Base-by-base conservation (phyloP, 768 basidiomycete species). In the Lyophyllum atratum region DNA sequence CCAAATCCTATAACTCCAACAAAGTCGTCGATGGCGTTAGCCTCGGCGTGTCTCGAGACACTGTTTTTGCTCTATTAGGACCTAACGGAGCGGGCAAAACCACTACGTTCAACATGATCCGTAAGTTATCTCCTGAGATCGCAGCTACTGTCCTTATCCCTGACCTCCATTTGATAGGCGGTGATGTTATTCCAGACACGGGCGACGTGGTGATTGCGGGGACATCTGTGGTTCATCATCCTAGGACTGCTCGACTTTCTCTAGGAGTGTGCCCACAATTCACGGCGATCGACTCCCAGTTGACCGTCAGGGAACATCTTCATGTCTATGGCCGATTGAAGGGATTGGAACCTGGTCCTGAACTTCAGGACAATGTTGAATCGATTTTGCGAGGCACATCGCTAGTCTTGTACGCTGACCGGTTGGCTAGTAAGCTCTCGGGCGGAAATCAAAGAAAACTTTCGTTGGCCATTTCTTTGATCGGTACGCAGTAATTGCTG, bases 61-160 rank as follows among this genome's bases (percentile, higher is more conserved):
- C 85, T 3, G 47, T 89, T 17, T 89, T 91, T 61, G 89, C 86
- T 4, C 69, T 92, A 59, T 76, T 93, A 15, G 91, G 91, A 1
- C 91, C 91, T 1, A 93, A 92, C 61, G 91, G 91, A 7, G 91
- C 90, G 9, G 90, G 91, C 0, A 92, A 92, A 70, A 92, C 89
- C 11, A 91, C 91, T 0, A 87, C 85, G 0, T 90, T 92, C 70
- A 89, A 90, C 59, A 81, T 90, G 65, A 91, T 93, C 57, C 85
- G 89, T 88, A 64, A 55, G 87, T 76, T 21, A 22, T 37, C 6
- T 28, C 2, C 17, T 40, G 7, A 22, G 0, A 40, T 25, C 21
- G 10, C 49, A 37, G 3, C 24, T 46, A 37, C 19, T 12, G 48
- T 45, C 28, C 34, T 24, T 4, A 19, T n/a, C 47, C 54, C 12